Conservation (phyloP, 352 stramenopile species). For the Achlya hypogyna region DNA sequence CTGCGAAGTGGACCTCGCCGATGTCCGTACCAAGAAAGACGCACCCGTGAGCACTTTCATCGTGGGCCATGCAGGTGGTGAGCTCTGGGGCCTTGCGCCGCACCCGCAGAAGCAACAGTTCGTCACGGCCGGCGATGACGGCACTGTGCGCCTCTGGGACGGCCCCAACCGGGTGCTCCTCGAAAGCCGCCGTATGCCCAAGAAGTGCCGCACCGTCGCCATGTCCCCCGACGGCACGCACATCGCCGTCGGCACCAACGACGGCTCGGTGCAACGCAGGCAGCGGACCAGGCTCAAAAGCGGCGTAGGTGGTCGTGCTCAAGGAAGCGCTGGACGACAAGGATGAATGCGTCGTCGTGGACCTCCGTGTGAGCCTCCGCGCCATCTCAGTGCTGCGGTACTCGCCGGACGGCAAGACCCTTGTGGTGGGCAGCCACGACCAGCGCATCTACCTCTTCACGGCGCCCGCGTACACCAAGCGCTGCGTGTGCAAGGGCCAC, state of each 20-base stretch:
- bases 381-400: constrained; percentile 45
- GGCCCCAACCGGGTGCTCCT: constrained; percentile 45
- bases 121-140: constrained; percentile 69
- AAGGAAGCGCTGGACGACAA: constrained; percentile 32
- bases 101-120: constrained; percentile 71
- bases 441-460: constrained; percentile 51
- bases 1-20: constrained; percentile 58
- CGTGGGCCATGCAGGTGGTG: constrained; percentile 45
- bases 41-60: not conserved
- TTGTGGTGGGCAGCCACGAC: constrained; percentile 57
- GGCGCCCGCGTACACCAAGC: constrained; percentile 11
- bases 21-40: not conserved
- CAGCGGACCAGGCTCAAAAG: not conserved
- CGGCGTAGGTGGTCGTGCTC: constrained; percentile 33
- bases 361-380: constrained; percentile 40
- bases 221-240: constrained; percentile 84
- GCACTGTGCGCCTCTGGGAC: constrained; percentile 75
- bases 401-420: constrained; percentile 32
- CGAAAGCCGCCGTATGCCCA: constrained; percentile 24
- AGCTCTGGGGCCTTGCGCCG: constrained; percentile 66
- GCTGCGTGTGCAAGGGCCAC: constrained; percentile 26
- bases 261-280: constrained; percentile 23
- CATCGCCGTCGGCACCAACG: constrained; percentile 60
- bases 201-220: constrained; percentile 44
- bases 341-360: constrained; percentile 35